phyloP scores from a whole-genome alignment of 495 filamentous ascomycete species.

The Xylaria scruposa region DNA sequence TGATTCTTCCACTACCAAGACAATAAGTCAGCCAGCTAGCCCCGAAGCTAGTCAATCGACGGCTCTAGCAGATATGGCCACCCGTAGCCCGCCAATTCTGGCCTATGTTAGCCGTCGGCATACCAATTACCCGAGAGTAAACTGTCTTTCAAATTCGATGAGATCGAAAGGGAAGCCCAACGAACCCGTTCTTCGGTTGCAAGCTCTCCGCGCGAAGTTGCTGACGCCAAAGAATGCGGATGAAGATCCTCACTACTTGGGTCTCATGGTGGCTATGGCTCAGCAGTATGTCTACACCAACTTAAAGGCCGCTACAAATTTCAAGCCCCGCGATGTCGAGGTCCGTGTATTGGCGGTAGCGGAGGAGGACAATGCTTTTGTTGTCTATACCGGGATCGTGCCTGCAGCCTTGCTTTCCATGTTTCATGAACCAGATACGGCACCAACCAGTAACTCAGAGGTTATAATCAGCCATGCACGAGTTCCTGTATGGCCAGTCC shows the following conservation, averaged over 20 bases:
- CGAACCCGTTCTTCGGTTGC: slow-evolving; percentile 43
- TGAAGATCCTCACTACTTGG: slow-evolving; percentile 52
- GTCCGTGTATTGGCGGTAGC: slow-evolving; percentile 50
- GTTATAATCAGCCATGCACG: slow-evolving; percentile 46
- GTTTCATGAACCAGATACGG: slow-evolving; percentile 46
- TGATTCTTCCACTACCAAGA: slow-evolving; percentile 44
- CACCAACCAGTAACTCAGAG: slow-evolving; percentile 29
- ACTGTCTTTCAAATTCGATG: slow-evolving; percentile 40
- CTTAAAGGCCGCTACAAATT: slow-evolving; percentile 19
- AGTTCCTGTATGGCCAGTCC: slow-evolving; percentile 52
- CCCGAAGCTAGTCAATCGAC: slow-evolving; percentile 25
- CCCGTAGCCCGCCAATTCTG: slow-evolving; percentile 41
- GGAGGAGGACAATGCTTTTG: slow-evolving; percentile 45
- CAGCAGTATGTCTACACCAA: slow-evolving; percentile 50
- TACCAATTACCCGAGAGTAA: slow-evolving; percentile 41
- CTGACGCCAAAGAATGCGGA: slow-evolving; percentile 47
- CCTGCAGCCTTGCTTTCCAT: slow-evolving; percentile 47
- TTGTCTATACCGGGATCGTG: slow-evolving; percentile 52
- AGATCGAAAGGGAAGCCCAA: slow-evolving; percentile 41
- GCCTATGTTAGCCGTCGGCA: slow-evolving; percentile 50
- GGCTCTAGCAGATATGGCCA: not conserved
- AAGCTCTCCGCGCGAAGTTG: slow-evolving; percentile 45
- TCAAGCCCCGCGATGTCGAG: slow-evolving; percentile 44
- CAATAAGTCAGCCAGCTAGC: slow-evolving; percentile 30
- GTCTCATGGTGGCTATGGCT: slow-evolving; percentile 52